Base-by-base conservation (phyloP, 805 yeast genomes). In the Kuraishia borneana region DNA sequence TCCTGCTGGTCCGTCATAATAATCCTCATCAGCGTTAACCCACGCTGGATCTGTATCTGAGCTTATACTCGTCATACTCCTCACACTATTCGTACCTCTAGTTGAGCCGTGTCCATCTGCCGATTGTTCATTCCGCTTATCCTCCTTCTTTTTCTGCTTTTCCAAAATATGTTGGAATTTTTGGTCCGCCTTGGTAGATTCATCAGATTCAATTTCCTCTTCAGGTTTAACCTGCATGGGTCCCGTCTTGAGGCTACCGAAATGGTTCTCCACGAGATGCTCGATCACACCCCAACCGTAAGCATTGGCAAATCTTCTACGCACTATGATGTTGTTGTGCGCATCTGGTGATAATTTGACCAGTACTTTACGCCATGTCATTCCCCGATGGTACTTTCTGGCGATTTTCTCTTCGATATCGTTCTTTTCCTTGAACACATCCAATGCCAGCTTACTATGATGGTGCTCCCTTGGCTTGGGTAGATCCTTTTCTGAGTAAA, bases 261-360 rank as follows among this genome's bases (percentile, higher is more conserved):
- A 83, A 58, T 83, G 92, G 36, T 72, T 69, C 12, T 70, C 62
- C 1, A 81, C 83, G 43, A 88, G 47, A 53, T 89, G 95, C 30
- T 78, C 80, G n/a, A 89, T 65, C 0, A 85, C 95, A 1, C 83
- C 84, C 92, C 96, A 85, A 2, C 98, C 98, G 56, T 80, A 88
- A 0, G 96, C 92, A 56, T 89, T 89, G 5, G 94, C 79, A 61
- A 83, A 92, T 40, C 83, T 60, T 43, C 98, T 66, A 41, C 98
- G 63, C 1, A 89, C 97, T 19, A 84, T 67, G 20, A 92, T 87
- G 48, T 87, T 89, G 48, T 89, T 89, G 50, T 89, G 98, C 0
- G 98, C 96, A 53, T 89, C 98, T 0, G 96, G 96, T 42, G 76
- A 71, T 42, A 92, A 58, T 29, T 75, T 75, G 1, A 88, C 95